Base-by-base conservation (phyloP, 108 stramenopile genomes). In the Aureococcus anophagefferens region DNA sequence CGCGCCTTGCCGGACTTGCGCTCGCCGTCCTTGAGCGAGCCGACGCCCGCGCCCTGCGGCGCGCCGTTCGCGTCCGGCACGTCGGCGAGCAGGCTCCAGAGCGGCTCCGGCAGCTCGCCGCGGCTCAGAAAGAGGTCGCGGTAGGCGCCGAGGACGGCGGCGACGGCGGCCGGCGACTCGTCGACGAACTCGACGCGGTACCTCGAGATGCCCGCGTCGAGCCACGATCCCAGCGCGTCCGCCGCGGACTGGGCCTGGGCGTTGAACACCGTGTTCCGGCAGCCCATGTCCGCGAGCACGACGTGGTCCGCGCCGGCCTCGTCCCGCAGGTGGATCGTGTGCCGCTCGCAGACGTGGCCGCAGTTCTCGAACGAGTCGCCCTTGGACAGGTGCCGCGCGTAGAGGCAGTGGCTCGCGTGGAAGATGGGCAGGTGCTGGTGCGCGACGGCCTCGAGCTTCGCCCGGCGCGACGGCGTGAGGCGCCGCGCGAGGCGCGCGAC, bases 241-340 rank as follows among this genome's bases (percentile, higher is more conserved):
- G 81, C 81, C 44, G 86, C 89, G 28, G 75, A 75, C 75, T 90
- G 89, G 0, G 87, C 79, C 64, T 87, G 81, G 25, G 87, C 77
- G 46, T 76, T 80, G 68, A 90, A 90, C 21, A 90, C 87, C 14
- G 89, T 90, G 71, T 90, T 90, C 40, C 89, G 78, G 67, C 88
- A 89, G 7, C 89, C 89, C 86, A 90, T 87, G 64, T 90, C 89
- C 34, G 89, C 89, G 68, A 90, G 66, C 18, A 90, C 89, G n/a
- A 86, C 65, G 69, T 90, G 85, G 64, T 90, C 89, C 62, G 74
- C 74, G 16, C 87, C 87, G 3, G 77, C 77, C 65, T 86, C 79
- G 72, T 90, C 89, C 13, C 88, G 85, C 32, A 90, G 68, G 74
- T 90, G 89, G 7, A 90, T 76, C 62, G 76, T 83, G 71, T 90